Conservation (phyloP, 768 basidiomycete species). For the Candolleomyces eurysporus region DNA sequence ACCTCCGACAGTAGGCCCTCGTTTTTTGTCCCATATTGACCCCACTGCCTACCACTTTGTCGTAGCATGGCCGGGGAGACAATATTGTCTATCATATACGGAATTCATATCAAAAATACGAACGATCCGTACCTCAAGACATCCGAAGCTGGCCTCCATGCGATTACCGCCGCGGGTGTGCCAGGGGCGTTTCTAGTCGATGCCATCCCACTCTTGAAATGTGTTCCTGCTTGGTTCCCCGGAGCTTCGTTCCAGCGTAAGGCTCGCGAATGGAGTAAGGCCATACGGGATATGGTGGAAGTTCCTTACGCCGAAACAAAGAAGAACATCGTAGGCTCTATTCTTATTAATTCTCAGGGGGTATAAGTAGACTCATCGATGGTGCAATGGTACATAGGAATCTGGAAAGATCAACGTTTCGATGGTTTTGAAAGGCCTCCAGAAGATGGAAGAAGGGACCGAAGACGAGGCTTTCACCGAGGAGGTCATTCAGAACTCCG, state of each 20-base stretch:
- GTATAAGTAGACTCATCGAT: background rate
- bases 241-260: conserved; percentile 33
- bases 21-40: background rate
- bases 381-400: conserved; percentile 5
- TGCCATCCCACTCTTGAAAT: conserved; percentile 23
- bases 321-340: conserved; percentile 25
- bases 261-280: conserved; percentile 37
- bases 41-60: background rate
- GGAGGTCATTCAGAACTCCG: conserved; percentile 19
- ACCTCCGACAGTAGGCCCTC: background rate
- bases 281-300: conserved; percentile 30
- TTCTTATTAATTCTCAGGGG: background rate
- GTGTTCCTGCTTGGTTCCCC: conserved; percentile 31
- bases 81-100: conserved; percentile 34
- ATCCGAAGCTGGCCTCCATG: conserved; percentile 20
- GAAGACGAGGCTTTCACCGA: conserved; percentile 16
- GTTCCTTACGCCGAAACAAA: conserved; percentile 32
- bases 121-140: conserved; percentile 30
- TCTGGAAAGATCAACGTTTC: conserved; percentile 14
- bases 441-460: conserved; percentile 6
- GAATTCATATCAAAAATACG: conserved; percentile 27
- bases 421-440: conserved; percentile 15
- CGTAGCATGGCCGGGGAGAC: conserved; percentile 31
- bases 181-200: conserved; percentile 32
- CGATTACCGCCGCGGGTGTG: conserved; percentile 20